Percentiles rank a stretch among this genome's conserved stretches.
phyloP scores from a whole-genome alignment of 371 early-diverging fungal genomes.

The Mucor velutinosus region DNA sequence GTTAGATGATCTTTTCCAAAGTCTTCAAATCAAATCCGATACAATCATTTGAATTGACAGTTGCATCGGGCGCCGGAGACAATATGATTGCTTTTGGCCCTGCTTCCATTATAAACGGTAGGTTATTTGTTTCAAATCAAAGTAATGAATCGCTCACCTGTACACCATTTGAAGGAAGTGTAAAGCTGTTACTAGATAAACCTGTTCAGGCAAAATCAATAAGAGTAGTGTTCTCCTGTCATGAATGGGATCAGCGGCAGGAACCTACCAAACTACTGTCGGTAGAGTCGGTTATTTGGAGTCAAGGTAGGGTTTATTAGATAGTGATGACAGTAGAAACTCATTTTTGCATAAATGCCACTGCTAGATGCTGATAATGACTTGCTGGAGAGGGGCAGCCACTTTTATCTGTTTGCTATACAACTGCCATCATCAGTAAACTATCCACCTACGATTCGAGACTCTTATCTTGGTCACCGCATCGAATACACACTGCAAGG shows the following conservation, averaged over 20 bases:
- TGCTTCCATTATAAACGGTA: slow-evolving; percentile 49
- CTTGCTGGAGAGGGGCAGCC: slow-evolving; percentile 31
- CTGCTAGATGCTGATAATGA: not conserved
- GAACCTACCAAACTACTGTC: slow-evolving; percentile 24
- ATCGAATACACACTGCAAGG: slow-evolving; percentile 47
- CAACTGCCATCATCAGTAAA: slow-evolving; percentile 39
- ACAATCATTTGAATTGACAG: slow-evolving; percentile 26
- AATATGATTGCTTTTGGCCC: slow-evolving; percentile 45
- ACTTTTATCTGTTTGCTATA: slow-evolving; percentile 49
- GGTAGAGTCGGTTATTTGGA: slow-evolving; percentile 37
- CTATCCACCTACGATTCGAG: slow-evolving; percentile 45
- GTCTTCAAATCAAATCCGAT: slow-evolving; percentile 28
- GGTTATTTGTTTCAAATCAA: not conserved
- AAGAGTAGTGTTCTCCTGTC: slow-evolving; percentile 38
- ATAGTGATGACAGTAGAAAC: not conserved
- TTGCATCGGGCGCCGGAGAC: slow-evolving; percentile 27
- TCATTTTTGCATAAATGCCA: not conserved
- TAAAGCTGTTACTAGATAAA: slow-evolving; percentile 38
- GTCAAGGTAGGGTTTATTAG: not conserved
- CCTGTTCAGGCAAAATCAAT: slow-evolving; percentile 31
- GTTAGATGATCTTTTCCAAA: slow-evolving; percentile 27
- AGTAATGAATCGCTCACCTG: not conserved
- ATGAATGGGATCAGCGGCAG: slow-evolving; percentile 25
- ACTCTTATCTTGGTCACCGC: slow-evolving; percentile 33
- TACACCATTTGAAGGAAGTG: slow-evolving; percentile 25